Conservation (phyloP, 306 rosid genomes). For the Astragalus glycyphyllos region DNA sequence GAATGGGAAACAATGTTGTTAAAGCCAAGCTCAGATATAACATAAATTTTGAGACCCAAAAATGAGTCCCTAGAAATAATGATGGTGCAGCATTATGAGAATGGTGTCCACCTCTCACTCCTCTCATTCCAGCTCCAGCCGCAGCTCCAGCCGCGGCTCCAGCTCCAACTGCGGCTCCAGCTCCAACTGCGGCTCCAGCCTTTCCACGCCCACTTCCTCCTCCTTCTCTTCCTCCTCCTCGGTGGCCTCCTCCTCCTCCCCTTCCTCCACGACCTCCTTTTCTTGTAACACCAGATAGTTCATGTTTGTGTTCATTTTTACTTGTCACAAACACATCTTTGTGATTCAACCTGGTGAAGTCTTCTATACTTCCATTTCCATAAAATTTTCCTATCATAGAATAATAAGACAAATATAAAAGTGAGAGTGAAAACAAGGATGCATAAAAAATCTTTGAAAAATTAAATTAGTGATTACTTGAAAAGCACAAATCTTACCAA, state of each 20-base stretch:
- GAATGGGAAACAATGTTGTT: constrained; percentile 16
- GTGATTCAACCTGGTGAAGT: constrained; percentile 10
- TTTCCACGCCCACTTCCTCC: constrained; percentile 19
- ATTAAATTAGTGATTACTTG: not conserved
- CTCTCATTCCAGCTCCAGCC: too few relatives aligned
- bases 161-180: too few relatives aligned
- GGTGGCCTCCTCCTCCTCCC: not conserved
- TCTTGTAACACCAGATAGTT: constrained; percentile 5
- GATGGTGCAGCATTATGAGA: constrained; percentile 23
- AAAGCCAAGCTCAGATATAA: constrained; percentile 27
- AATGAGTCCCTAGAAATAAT: constrained; percentile 5
- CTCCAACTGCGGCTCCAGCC: not conserved
- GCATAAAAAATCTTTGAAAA: not conserved
- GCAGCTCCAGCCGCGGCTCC: too few relatives aligned
- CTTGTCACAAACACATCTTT: constrained; percentile 24
- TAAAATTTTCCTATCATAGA: constrained; percentile 28
- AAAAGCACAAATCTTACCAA: too few relatives aligned
- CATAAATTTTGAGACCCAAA: constrained; percentile 14
- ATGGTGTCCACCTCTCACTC: not conserved
- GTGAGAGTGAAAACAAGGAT: not conserved
- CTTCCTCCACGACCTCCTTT: constrained; percentile 33
- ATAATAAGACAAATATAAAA: not conserved
- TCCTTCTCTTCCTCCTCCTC: not conserved
- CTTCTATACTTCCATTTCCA: constrained; percentile 34
- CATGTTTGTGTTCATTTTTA: constrained; percentile 7